Evolutionary conservation across 2,329 filamentous ascomycete species (phyloP).

Genomic region (Escovopsis sp.): DNA sequence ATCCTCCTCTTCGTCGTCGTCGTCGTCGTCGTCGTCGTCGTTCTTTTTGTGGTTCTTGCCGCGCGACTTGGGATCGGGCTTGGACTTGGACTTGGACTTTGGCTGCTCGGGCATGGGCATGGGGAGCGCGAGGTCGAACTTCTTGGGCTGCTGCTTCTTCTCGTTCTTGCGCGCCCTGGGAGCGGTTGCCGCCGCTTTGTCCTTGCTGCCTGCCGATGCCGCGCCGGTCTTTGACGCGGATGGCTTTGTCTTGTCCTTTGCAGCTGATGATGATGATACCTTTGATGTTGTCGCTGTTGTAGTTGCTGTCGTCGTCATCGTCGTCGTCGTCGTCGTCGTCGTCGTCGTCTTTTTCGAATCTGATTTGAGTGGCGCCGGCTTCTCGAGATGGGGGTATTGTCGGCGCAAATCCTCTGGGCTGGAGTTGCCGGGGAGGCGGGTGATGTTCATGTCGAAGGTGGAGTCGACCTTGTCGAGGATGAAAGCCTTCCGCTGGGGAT

Average conservation of each 20-base stretch:
- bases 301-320: background rate
- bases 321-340: background rate
- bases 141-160: slow-evolving; percentile 21
- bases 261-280: background rate
- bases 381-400: slow-evolving; percentile 51
- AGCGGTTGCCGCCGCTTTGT: background rate
- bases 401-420: slow-evolving; percentile 49
- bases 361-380: slow-evolving; percentile 13
- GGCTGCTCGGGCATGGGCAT: slow-evolving; percentile 12
- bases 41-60: slow-evolving; percentile 18
- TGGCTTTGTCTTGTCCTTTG: background rate
- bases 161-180: slow-evolving; percentile 9
- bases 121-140: slow-evolving; percentile 24
- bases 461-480: slow-evolving; percentile 69
- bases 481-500: slow-evolving; percentile 58
- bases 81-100: background rate
- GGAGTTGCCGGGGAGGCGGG: slow-evolving; percentile 49
- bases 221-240: no score
- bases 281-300: no score
- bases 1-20: slow-evolving; percentile 29
- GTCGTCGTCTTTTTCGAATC: slow-evolving; percentile 8
- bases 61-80: slow-evolving; percentile 16
- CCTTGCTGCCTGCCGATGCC: background rate
- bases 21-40: slow-evolving; percentile 22
- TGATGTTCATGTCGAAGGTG: slow-evolving; percentile 79